phyloP scores from a whole-genome alignment of 192 early-diverging fungal genomes.

The Phlyctochytrium bullatum region DNA sequence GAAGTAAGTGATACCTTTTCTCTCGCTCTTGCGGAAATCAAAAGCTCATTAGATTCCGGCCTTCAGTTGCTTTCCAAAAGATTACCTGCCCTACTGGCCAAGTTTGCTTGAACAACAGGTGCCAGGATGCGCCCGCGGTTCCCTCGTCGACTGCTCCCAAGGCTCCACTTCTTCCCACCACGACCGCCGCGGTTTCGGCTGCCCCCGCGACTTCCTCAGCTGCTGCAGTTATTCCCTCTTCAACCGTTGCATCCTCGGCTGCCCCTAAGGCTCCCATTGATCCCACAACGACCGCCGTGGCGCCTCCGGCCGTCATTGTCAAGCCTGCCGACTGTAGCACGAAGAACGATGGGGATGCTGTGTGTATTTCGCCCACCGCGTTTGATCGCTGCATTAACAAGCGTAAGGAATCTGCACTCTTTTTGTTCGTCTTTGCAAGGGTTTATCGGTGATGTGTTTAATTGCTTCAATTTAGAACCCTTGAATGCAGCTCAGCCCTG shows the following conservation, averaged over 20 bases:
- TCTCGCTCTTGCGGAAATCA: too few species aligned
- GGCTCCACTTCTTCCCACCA: background rate
- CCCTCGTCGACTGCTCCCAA: background rate
- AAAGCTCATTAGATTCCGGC: too few species aligned
- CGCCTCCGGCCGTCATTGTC: background rate
- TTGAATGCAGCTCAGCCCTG: background rate
- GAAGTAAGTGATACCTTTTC: background rate
- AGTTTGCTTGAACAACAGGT: too few species aligned
- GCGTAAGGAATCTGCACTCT: too few species aligned
- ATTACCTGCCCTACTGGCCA: too few species aligned
- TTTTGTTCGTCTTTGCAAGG: too few species aligned
- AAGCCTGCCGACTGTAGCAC: background rate
- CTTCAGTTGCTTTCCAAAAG: too few species aligned
- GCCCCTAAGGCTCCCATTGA: too few species aligned
- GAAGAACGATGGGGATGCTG: background rate
- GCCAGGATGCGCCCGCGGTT: too few species aligned
- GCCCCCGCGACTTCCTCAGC: background rate
- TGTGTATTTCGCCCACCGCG: background rate
- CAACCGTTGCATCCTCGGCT: background rate
- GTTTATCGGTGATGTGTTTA: too few species aligned
- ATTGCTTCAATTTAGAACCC: background rate
- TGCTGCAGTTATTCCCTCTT: background rate
- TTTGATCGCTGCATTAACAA: background rate
- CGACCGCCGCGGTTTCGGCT: too few species aligned
- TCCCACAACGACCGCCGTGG: background rate